Evolutionary conservation across 352 stramenopile species (phyloP).

Genomic region (Pythium utonaiense): DNA sequence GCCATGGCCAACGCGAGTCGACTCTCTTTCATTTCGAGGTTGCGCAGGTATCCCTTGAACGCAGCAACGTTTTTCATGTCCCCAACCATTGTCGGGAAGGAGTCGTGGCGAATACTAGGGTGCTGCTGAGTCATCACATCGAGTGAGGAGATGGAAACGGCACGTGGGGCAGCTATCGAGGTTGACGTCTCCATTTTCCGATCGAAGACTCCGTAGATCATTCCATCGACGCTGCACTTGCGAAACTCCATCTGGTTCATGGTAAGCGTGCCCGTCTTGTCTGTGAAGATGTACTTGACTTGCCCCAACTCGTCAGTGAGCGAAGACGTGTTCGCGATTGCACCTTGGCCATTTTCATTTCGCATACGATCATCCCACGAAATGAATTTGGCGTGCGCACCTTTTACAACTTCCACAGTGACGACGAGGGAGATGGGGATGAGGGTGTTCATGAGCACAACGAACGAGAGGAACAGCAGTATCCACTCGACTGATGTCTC

Average conservation of each 20-base stretch:
- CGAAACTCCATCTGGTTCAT: conserved; percentile 96
- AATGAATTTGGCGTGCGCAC: conserved; percentile 74
- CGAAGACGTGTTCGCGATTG: conserved; percentile 85
- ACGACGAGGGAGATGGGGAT: conserved; percentile 94
- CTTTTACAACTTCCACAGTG: conserved; percentile 77
- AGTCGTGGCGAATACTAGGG: conserved; percentile 14
- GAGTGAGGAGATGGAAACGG: conserved; percentile 20
- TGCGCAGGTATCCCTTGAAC: conserved; percentile 47
- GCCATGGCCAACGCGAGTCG: conserved; percentile 72
- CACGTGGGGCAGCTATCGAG: conserved; percentile 3
- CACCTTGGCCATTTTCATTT: conserved; percentile 40
- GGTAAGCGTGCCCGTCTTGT: conserved; percentile 95
- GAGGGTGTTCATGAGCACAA: conserved; percentile 91
- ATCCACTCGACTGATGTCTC: conserved; percentile 20
- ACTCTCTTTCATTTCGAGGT: conserved; percentile 51
- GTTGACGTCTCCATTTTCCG: conserved; percentile 24
- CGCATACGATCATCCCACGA: conserved; percentile 72
- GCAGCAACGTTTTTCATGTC: conserved; percentile 27
- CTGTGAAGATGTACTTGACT: conserved; percentile 91
- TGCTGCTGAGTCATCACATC: conserved; percentile 14
- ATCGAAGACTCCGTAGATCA: conserved; percentile 69
- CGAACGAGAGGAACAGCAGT: conserved; percentile 86
- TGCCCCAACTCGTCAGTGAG: conserved; percentile 92
- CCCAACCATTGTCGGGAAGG: conserved; percentile 6
- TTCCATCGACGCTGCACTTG: conserved; percentile 89